Conservation (phyloP, 2,329 filamentous ascomycete species). For the Cladosporium sp. region DNA sequence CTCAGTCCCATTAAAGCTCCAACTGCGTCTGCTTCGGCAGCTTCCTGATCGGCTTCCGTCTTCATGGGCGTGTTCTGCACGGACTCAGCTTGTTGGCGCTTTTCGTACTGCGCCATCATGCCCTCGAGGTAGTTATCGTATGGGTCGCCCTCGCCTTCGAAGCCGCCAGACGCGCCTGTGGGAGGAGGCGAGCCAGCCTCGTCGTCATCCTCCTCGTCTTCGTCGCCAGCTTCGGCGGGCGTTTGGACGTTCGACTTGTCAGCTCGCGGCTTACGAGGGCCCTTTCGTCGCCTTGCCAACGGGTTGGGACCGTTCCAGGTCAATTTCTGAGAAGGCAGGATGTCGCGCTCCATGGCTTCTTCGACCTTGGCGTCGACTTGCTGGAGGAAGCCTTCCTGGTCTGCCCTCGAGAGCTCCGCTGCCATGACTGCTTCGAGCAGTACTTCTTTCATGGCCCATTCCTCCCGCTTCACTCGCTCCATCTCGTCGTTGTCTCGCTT, state of each 20-base stretch:
- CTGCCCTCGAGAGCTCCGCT: conserved; percentile 54
- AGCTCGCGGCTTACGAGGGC: not conserved
- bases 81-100: conserved; percentile 22
- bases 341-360: conserved; percentile 35
- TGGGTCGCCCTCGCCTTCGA: conserved; percentile 31
- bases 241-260: conserved; percentile 5
- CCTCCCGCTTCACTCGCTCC: conserved; percentile 63
- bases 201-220: conserved; percentile 13
- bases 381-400: conserved; percentile 32
- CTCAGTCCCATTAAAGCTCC: conserved; percentile 25
- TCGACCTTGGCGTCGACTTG: conserved; percentile 31
- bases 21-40: conserved; percentile 23
- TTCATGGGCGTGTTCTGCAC: conserved; percentile 25
- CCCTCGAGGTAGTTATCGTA: conserved; percentile 31
- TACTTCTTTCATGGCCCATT: conserved; percentile 78
- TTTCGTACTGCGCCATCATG: conserved; percentile 22
- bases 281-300: not conserved
- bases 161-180: conserved; percentile 27
- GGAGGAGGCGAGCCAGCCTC: conserved; percentile 24
- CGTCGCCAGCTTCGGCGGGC: conserved; percentile 11
- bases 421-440: conserved; percentile 73
- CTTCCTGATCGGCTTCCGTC: conserved; percentile 16
- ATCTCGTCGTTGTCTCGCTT: conserved; percentile 61
- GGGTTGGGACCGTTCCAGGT: conserved; percentile 24
- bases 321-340: conserved; percentile 31